These are phyloP conservation scores for Isoetes engelmannii DNA, from an alignment of 83 land plant species.

Conservation along the genomic window DNA sequence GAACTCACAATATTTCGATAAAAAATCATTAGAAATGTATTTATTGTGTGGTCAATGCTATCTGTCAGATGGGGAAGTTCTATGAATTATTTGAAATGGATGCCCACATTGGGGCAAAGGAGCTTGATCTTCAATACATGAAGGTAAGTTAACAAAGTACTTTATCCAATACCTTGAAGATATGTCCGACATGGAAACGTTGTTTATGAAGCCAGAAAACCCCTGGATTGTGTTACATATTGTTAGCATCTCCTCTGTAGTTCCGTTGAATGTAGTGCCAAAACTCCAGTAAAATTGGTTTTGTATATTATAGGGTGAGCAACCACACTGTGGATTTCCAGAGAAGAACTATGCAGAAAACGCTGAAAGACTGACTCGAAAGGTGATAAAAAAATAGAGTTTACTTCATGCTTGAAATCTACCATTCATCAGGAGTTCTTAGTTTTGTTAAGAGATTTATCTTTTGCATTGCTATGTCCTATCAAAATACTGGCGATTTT, in stretches of 20 bases:
- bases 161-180: no score
- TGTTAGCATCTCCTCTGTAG: no score
- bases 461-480: not conserved
- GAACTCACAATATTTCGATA: not conserved
- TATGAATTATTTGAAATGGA: constrained; percentile 99
- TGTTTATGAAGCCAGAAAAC: no score
- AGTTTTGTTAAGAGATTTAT: no score
- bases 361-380: constrained; percentile 77
- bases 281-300: no score
- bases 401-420: no score
- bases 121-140: constrained; percentile 96
- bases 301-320: constrained; percentile 57
- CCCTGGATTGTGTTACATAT: no score
- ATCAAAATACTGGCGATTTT: not conserved
- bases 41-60: not conserved
- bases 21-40: not conserved
- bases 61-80: constrained; percentile 91
- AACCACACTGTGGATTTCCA: constrained; percentile 99
- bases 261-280: no score
- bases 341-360: constrained; percentile 81
- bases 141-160: constrained; percentile 39
- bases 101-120: constrained; percentile 86
- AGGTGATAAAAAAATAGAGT: constrained; percentile 36
- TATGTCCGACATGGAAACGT: no score
- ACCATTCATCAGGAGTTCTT: no score